Evolutionary conservation across 306 rosid species (phyloP), one percentile per base, ranked within the genome.

Genomic region (Gastrolobium villosum): DNA sequence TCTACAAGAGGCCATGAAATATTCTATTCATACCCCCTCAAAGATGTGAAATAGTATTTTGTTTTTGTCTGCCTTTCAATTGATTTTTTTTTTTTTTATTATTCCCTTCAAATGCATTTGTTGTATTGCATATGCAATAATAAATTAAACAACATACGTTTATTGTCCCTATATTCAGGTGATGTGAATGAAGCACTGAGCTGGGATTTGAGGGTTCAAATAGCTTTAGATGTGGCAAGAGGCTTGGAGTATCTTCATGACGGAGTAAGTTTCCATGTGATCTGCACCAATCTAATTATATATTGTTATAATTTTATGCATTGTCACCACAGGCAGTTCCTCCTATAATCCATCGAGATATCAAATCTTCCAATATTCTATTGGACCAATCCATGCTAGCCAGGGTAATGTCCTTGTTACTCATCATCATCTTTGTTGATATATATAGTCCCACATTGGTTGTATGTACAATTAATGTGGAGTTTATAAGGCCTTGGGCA

Each of bases 161-260:
- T 72, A n/a, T 59, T n/a, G 66, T 31, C 34, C 40, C 32, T 56
- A 10, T 48, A 39, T 37, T 54, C 75, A 91, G 96, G 84, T 36
- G 85, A 79, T 61, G 81, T 80, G 40, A 60, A 72, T 41, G 89
- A 74, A 65, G 78, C 84, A 11, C 30, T 91, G 88, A 78, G 81
- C 81, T 91, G 96, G 96, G 89, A 87, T 75, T 56, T 87, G 84
- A 84, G 96, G 74, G 89, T 89, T 75, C 84, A 81, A 28, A 81
- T 86, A 60, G 93, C 88, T 72, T 81, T 91, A 69, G 96, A 91
- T 75, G 85, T 89, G 48, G 89, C 96, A 2, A 84, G 96, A 77
- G 96, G 96, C 37, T 81, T 91, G 89, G 96, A 91, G 82, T 91
- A 91, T 82, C 96, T 91, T 61, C 96, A 91, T 76, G 93, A 91